Conservation (phyloP, 305 asterid species). For the Fraxinus sp. region DNA sequence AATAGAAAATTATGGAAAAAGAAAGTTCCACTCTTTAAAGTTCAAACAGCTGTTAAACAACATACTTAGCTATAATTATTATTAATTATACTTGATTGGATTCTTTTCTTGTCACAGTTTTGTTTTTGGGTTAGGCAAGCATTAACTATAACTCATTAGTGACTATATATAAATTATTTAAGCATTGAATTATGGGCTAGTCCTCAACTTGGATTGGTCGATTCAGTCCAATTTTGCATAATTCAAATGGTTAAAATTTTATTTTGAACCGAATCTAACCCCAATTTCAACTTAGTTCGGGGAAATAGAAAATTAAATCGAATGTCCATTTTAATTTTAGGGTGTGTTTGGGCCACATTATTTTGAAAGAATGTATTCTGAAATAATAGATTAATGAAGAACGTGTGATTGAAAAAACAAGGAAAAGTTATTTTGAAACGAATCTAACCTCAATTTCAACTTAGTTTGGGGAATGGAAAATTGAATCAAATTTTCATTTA, state of each 20-base stretch:
- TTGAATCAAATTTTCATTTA: too few relatives aligned
- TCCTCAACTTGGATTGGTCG: not conserved
- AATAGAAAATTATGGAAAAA: not conserved
- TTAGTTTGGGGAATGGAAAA: not conserved
- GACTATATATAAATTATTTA: not conserved
- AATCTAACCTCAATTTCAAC: not conserved
- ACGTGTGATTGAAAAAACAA: too few relatives aligned
- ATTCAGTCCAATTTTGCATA: not conserved
- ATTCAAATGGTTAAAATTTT: too few relatives aligned
- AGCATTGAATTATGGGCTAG: not conserved
- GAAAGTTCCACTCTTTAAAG: constrained; percentile 22
- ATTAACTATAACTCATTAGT: not conserved
- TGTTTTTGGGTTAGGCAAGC: not conserved
- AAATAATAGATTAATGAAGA: too few relatives aligned
- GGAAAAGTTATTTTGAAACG: too few relatives aligned
- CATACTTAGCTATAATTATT: constrained; percentile 23
- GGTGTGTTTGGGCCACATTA: too few relatives aligned
- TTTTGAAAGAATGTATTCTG: too few relatives aligned
- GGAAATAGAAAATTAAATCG: not conserved
- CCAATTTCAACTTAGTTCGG: not conserved
- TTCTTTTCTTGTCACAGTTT: not conserved
- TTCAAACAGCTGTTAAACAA: constrained; percentile 39
- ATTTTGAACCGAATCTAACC: not conserved
- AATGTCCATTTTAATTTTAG: not conserved
- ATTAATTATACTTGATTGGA: not conserved